These are phyloP conservation scores for Penicillium sp. DNA, from an alignment of 2,329 filamentous ascomycete genomes.

Conservation along the genomic window DNA sequence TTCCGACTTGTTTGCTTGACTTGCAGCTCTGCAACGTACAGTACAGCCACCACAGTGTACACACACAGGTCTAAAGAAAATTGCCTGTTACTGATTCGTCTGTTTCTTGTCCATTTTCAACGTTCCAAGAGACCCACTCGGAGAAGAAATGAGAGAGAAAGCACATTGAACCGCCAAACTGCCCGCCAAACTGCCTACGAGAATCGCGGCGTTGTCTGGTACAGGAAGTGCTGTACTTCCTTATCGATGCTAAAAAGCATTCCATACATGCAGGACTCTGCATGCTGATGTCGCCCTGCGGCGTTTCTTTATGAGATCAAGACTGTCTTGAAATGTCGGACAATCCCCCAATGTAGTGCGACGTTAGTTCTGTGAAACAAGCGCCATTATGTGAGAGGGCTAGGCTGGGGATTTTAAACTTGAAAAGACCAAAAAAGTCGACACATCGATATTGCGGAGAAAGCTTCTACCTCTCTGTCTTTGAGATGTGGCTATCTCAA, in stretches of 20 bases:
- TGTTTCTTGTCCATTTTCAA: background rate
- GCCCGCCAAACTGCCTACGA: background rate
- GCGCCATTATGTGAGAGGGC: background rate
- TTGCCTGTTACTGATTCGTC: background rate
- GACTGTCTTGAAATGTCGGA: background rate
- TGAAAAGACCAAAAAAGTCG: background rate
- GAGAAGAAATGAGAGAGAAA: background rate
- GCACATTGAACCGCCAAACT: background rate
- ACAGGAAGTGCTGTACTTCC: background rate
- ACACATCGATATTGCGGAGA: constrained; percentile 4
- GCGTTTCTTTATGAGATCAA: constrained; percentile 4
- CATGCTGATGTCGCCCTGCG: background rate
- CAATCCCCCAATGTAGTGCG: background rate
- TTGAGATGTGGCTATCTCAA: constrained; percentile 6
- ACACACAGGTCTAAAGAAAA: background rate
- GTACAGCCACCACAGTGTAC: too few species aligned
- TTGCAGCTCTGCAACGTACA: constrained; percentile 2
- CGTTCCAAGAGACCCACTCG: constrained; percentile 5
- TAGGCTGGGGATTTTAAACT: background rate
- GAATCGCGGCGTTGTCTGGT: background rate
- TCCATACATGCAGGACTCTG: background rate
- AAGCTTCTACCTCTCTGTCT: background rate
- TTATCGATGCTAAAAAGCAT: background rate
- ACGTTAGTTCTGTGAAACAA: constrained; percentile 3
- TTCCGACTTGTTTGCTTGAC: constrained; percentile 14